A percentile compares a stretch with the other conserved stretches of the same genome.
These are phyloP conservation scores for Suillus lakei DNA, from an alignment of 768 basidiomycete genomes.

Conservation along the genomic window DNA sequence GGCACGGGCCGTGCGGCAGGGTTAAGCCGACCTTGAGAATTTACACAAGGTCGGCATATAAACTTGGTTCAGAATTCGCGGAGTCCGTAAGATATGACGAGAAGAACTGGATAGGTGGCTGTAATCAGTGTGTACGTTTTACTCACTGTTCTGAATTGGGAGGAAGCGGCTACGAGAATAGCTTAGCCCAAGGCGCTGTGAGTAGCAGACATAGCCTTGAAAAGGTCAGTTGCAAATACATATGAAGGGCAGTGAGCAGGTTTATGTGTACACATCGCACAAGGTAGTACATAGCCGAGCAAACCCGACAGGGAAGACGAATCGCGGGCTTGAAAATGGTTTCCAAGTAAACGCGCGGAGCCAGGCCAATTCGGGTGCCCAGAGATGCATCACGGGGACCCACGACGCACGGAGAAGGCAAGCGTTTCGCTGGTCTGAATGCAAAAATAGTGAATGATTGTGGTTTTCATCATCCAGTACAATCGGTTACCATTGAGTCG, in stretches of 20 bases:
- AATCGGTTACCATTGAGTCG: background rate
- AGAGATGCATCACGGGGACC: slow-evolving; percentile 6
- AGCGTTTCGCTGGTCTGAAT: background rate
- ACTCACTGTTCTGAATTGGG: background rate
- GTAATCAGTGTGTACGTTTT: background rate
- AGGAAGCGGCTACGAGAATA: background rate
- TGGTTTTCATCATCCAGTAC: background rate
- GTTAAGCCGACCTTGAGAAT: slow-evolving; percentile 1
- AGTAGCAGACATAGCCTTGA: background rate
- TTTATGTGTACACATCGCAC: background rate
- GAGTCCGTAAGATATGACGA: slow-evolving; percentile 9
- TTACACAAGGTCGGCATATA: slow-evolving; percentile 4
- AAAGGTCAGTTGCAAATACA: background rate
- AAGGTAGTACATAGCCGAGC: background rate
- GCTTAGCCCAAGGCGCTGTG: background rate
- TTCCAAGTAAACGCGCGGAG: slow-evolving; percentile 4
- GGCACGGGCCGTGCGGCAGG: background rate
- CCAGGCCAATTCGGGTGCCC: background rate
- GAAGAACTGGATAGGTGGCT: background rate
- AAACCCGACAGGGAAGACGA: background rate
- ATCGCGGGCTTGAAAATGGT: slow-evolving; percentile 5
- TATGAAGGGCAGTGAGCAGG: background rate
- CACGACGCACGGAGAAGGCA: background rate
- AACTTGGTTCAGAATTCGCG: slow-evolving; percentile 1
- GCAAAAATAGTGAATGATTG: background rate